A percentile compares a stretch with the other conserved stretches of the same genome.
These are phyloP conservation scores for Leishmania arabica DNA, from an alignment of 208 protist genomes.

Conservation along the genomic window DNA sequence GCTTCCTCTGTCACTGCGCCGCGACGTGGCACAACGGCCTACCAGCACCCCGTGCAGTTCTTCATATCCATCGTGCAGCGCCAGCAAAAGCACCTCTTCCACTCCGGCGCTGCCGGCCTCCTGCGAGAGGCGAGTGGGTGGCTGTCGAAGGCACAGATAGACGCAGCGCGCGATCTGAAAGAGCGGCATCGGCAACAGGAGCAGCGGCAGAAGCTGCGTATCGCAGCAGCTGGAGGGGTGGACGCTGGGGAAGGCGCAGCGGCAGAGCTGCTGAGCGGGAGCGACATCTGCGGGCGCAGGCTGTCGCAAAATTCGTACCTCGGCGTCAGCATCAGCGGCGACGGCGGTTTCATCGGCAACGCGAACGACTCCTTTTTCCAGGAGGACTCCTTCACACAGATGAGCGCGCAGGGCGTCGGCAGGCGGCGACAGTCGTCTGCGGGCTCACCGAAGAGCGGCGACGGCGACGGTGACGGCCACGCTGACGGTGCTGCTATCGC, in stretches of 20 bases:
- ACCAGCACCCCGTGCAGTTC: constrained; percentile 74
- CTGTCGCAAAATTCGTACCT: constrained; percentile 5
- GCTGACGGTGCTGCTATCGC: background rate
- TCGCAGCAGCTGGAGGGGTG: constrained; percentile 7
- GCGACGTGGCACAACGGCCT: constrained; percentile 9
- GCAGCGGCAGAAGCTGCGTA: constrained; percentile 14
- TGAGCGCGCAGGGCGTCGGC: constrained; percentile 4
- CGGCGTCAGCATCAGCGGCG: constrained; percentile 14
- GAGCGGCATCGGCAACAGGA: constrained; percentile 22
- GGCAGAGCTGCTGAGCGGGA: constrained; percentile 6
- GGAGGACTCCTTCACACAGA: constrained; percentile 21
- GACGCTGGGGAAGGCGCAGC: constrained; percentile 8
- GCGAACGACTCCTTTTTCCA: constrained; percentile 37
- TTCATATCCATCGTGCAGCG: constrained; percentile 66
- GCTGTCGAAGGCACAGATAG: constrained; percentile 47
- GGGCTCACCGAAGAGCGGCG: background rate
- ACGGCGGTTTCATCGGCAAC: constrained; percentile 39
- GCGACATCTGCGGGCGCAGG: background rate
- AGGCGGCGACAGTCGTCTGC: background rate
- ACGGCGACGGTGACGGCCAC: background rate
- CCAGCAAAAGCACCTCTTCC: constrained; percentile 60
- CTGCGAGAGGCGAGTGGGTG: constrained; percentile 63
- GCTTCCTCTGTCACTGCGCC: background rate
- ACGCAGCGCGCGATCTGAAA: constrained; percentile 16
- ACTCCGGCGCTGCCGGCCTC: constrained; percentile 44